Percentiles rank a stretch among this genome's conserved stretches.
Evolutionary conservation across 805 yeast species (phyloP).

Genomic region (Martiniozyma abietophila): DNA sequence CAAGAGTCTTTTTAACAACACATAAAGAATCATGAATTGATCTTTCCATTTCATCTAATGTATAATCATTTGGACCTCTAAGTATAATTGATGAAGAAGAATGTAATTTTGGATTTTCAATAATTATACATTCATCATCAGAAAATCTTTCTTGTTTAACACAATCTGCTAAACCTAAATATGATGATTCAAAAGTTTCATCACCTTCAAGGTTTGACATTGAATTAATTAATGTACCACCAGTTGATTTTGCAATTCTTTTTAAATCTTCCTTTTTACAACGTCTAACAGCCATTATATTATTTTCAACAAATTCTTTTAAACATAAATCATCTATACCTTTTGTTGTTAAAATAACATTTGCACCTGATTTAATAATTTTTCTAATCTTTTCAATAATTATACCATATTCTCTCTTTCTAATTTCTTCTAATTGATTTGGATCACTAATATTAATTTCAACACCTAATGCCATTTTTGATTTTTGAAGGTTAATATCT

Average conservation of each 20-base stretch:
- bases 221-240: slow-evolving; percentile 81
- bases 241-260: slow-evolving; percentile 96
- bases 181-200: slow-evolving; percentile 77
- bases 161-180: slow-evolving; percentile 82
- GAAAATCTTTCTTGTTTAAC: slow-evolving; percentile 86
- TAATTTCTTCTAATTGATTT: slow-evolving; percentile 77
- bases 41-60: slow-evolving; percentile 97
- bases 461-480: slow-evolving; percentile 97
- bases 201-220: slow-evolving; percentile 95
- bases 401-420: slow-evolving; percentile 82
- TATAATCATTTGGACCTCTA: slow-evolving; percentile 93
- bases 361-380: slow-evolving; percentile 82
- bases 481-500: slow-evolving; percentile 90
- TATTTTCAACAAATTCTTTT: slow-evolving; percentile 84
- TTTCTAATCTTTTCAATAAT: slow-evolving; percentile 74
- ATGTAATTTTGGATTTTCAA: slow-evolving; percentile 85
- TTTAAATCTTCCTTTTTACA: slow-evolving; percentile 94
- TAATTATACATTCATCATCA: slow-evolving; percentile 93
- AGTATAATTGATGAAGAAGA: slow-evolving; percentile 85
- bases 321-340: slow-evolving; percentile 91
- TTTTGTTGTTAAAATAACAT: slow-evolving; percentile 85
- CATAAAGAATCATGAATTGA: slow-evolving; percentile 89
- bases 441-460: slow-evolving; percentile 96
- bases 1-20: slow-evolving; percentile 93
- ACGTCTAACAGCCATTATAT: slow-evolving; percentile 93